Conservation (phyloP, 805 yeast genomes). For the Scheffersomyces amazonensis region DNA sequence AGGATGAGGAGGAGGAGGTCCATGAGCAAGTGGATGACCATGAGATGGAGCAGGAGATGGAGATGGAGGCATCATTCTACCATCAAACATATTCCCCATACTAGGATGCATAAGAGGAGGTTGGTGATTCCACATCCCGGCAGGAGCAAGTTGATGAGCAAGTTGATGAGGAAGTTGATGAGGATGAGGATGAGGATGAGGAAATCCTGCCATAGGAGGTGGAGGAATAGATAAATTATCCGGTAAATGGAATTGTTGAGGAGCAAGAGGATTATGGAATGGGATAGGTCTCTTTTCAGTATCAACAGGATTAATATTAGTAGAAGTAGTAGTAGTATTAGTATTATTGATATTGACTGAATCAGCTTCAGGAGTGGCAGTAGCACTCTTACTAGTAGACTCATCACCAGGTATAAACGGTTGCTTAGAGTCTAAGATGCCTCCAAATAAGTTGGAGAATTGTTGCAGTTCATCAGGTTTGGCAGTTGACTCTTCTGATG, state of each 20-base stretch:
- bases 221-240: background rate
- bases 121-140: conserved; percentile 17
- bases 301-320: too few species aligned
- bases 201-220: background rate
- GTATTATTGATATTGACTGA: background rate
- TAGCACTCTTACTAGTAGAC: too few species aligned
- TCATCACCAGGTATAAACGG: conserved; percentile 5
- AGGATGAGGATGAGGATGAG: conserved; percentile 1
- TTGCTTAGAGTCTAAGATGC: conserved; percentile 14
- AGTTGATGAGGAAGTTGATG: background rate
- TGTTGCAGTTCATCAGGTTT: background rate
- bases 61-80: background rate
- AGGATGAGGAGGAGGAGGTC: background rate
- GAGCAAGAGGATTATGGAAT: conserved; percentile 1
- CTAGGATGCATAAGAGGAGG: conserved; percentile 3
- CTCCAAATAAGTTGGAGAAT: conserved; percentile 15
- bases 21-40: too few species aligned
- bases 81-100: conserved; percentile 1
- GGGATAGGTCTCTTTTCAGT: background rate
- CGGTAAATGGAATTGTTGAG: background rate
- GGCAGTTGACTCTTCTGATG: conserved; percentile 4
- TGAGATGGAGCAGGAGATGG: too few species aligned
- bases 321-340: too few species aligned
- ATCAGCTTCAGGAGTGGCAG: conserved; percentile 4
- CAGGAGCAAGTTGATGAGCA: conserved; percentile 4